Conservation (phyloP, 805 yeast species). For the Metschnikowia peoriensis region DNA sequence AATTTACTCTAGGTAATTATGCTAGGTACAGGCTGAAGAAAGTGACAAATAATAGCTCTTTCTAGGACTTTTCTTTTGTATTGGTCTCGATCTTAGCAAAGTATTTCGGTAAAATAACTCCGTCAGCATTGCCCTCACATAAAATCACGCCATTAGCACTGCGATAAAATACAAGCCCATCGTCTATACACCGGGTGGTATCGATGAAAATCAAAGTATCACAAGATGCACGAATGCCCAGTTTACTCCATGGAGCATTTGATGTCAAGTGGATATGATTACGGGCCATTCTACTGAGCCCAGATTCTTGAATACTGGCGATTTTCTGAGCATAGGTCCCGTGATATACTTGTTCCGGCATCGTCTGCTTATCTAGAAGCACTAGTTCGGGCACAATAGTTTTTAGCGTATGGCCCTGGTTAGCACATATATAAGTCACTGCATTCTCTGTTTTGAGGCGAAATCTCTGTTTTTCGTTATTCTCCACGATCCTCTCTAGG, state of each 20-base stretch:
- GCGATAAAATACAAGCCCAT: conserved; percentile 50
- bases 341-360: conserved; percentile 64
- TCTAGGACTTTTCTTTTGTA: neutral
- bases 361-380: conserved; percentile 36
- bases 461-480: conserved; percentile 72
- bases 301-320: conserved; percentile 50
- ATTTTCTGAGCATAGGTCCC: conserved; percentile 65
- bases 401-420: conserved; percentile 84
- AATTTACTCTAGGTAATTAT: too few relatives aligned
- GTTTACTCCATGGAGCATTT: conserved; percentile 46
- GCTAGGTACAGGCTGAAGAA: too few relatives aligned
- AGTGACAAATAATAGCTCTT: too few relatives aligned
- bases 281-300: conserved; percentile 67
- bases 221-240: conserved; percentile 70
- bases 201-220: conserved; percentile 65
- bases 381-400: conserved; percentile 43
- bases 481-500: conserved; percentile 55
- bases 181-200: conserved; percentile 42
- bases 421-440: conserved; percentile 62
- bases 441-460: conserved; percentile 37
- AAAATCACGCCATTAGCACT: conserved; percentile 77
- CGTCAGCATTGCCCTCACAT: conserved; percentile 57
- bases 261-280: conserved; percentile 86
- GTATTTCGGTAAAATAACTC: conserved; percentile 45
- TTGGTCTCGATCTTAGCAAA: conserved; percentile 33